Conservation (phyloP, 2,329 filamentous ascomycete species). For the Colletotrichum sojae region DNA sequence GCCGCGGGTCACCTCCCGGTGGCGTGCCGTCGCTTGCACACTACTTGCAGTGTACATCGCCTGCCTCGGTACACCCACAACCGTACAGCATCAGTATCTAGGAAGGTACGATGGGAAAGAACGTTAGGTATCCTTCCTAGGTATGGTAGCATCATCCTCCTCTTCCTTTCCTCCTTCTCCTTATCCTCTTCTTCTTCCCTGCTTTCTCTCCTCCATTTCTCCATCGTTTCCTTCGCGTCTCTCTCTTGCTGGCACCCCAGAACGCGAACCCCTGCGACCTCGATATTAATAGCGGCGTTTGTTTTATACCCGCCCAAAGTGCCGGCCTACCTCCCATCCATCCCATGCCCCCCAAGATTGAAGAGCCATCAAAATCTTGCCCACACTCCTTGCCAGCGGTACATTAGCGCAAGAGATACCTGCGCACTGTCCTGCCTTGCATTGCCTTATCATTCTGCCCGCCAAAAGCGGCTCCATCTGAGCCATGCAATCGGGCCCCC, state of each 20-base stretch:
- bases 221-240: slow-evolving; percentile 25
- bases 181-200: not conserved
- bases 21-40: slow-evolving; percentile 23
- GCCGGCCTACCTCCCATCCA: slow-evolving; percentile 24
- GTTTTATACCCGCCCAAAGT: slow-evolving; percentile 38
- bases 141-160: not conserved
- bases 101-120: too few species aligned
- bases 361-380: slow-evolving; percentile 2
- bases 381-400: slow-evolving; percentile 12
- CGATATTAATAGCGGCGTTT: slow-evolving; percentile 34
- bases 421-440: slow-evolving; percentile 9
- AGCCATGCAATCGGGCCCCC: slow-evolving; percentile 25
- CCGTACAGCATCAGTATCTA: not conserved
- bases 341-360: slow-evolving; percentile 5
- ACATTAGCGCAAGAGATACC: slow-evolving; percentile 27
- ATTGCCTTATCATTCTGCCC: slow-evolving; percentile 20
- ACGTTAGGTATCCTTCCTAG: too few species aligned
- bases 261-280: slow-evolving; percentile 23
- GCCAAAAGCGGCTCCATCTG: slow-evolving; percentile 19
- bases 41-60: not conserved
- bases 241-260: slow-evolving; percentile 22
- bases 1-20: slow-evolving; percentile 32
- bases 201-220: not conserved
- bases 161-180: slow-evolving; percentile 9
- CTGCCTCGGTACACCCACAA: not conserved